phyloP scores from a whole-genome alignment of 1,284 basidiomycete species.

The Ceratobasidium sp. region DNA sequence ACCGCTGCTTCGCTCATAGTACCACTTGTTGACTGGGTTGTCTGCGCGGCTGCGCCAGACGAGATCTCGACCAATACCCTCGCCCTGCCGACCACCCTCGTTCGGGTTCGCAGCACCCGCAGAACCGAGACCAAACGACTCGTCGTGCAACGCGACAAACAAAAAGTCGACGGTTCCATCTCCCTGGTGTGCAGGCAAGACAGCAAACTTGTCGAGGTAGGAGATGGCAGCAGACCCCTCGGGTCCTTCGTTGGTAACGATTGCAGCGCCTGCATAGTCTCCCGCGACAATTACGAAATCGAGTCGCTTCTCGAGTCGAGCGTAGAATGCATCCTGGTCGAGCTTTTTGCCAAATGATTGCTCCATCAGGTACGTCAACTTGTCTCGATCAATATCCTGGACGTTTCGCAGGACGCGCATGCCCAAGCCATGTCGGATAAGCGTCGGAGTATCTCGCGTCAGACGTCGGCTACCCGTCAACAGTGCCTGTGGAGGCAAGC shows the following conservation, averaged over 20 bases:
- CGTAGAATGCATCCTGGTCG: conserved; percentile 78
- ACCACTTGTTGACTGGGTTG: conserved; percentile 99
- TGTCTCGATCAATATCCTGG: conserved; percentile 72
- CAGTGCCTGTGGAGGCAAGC: conserved; percentile 90
- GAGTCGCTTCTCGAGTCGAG: conserved; percentile 74
- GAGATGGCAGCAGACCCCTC: conserved; percentile 62
- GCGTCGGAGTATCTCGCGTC: conserved; percentile 89
- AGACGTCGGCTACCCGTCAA: conserved; percentile 80
- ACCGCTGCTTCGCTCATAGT: conserved; percentile 94
- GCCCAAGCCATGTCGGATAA: conserved; percentile 87
- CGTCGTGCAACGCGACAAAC: conserved; percentile 98
- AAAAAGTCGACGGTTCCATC: conserved; percentile 99
- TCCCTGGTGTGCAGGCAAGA: conserved; percentile 92
- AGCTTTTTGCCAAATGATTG: conserved; percentile 83
- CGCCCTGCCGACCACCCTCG: conserved; percentile 88
- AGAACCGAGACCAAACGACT: conserved; percentile 95
- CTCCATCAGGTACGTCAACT: conserved; percentile 85
- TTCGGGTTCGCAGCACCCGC: conserved; percentile 92
- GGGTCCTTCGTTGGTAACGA: conserved; percentile 83
- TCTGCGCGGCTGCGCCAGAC: conserved; percentile 93
- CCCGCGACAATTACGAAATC: conserved; percentile 96
- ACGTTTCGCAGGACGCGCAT: conserved; percentile 78
- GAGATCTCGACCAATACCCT: conserved; percentile 89
- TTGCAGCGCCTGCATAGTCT: conserved; percentile 94
- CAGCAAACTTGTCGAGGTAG: conserved; percentile 99